Evolutionary conservation across 2,329 filamentous ascomycete genomes (phyloP).

Genomic region (Aspergillus sergii): DNA sequence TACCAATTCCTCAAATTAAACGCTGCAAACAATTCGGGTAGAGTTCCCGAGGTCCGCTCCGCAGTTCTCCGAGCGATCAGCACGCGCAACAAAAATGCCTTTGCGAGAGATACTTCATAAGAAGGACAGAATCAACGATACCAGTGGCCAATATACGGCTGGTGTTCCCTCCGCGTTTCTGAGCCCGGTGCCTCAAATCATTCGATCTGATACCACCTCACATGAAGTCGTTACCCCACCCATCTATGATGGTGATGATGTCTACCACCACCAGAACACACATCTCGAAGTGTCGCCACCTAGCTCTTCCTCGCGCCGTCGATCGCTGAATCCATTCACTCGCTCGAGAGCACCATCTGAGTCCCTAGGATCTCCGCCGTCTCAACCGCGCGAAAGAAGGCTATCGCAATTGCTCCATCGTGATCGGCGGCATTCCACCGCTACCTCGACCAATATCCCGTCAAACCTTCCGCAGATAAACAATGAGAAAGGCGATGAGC

Average conservation of each 20-base stretch:
- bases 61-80: background rate
- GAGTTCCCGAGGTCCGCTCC: background rate
- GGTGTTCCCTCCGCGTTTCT: slow-evolving; percentile 42
- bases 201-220: slow-evolving; percentile 79
- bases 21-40: background rate
- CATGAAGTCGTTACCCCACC: slow-evolving; percentile 79
- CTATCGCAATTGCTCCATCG: slow-evolving; percentile 40
- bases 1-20: background rate
- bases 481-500: slow-evolving; percentile 50
- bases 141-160: slow-evolving; percentile 40
- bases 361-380: slow-evolving; percentile 27
- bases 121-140: slow-evolving; percentile 56
- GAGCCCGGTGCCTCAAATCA: slow-evolving; percentile 65
- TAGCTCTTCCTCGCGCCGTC: slow-evolving; percentile 36
- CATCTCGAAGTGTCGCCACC: slow-evolving; percentile 22
- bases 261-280: slow-evolving; percentile 14
- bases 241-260: slow-evolving; percentile 49
- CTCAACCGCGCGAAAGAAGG: slow-evolving; percentile 32
- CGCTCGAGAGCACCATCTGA: slow-evolving; percentile 30
- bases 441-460: slow-evolving; percentile 70
- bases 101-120: slow-evolving; percentile 65
- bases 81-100: slow-evolving; percentile 50
- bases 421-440: slow-evolving; percentile 24
- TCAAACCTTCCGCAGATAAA: slow-evolving; percentile 75
- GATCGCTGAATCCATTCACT: slow-evolving; percentile 36